These are phyloP conservation scores for Aspergillus glaucus DNA, from an alignment of 2,329 filamentous ascomycete species.

Conservation along the genomic window DNA sequence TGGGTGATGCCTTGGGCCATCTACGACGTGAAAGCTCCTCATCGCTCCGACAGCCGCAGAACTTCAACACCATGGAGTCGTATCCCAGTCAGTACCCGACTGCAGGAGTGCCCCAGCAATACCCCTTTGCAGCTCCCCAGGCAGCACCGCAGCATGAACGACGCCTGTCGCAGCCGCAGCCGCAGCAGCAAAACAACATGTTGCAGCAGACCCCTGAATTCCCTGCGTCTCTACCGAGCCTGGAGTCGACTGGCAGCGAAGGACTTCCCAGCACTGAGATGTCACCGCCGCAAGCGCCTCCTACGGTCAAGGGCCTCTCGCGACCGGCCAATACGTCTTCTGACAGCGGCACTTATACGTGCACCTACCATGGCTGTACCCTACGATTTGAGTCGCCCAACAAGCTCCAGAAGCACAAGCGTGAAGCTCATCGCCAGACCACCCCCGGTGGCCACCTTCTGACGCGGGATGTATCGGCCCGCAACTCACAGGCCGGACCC, in stretches of 20 bases:
- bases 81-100: constrained; percentile 37
- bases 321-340: constrained; percentile 61
- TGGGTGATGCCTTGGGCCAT: constrained; percentile 29
- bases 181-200: constrained; percentile 20
- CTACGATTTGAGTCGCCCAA: constrained; percentile 81
- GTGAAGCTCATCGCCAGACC: constrained; percentile 81
- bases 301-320: constrained; percentile 29
- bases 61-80: constrained; percentile 37
- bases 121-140: constrained; percentile 35
- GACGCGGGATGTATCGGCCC: constrained; percentile 41
- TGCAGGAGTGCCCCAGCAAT: constrained; percentile 45
- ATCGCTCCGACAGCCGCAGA: constrained; percentile 29
- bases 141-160: constrained; percentile 20
- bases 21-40: constrained; percentile 32
- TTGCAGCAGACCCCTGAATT: constrained; percentile 50
- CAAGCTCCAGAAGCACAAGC: constrained; percentile 89
- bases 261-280: constrained; percentile 25
- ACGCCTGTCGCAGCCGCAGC: constrained; percentile 18
- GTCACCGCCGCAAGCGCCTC: constrained; percentile 30
- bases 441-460: constrained; percentile 45
- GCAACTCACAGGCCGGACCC: constrained; percentile 86
- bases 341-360: constrained; percentile 87
- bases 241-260: constrained; percentile 57
- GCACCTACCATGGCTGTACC: constrained; percentile 87
- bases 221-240: constrained; percentile 53